Percentiles rank a stretch among this genome's conserved stretches.
Evolutionary conservation across 306 rosid genomes (phyloP).

Genomic region (Vigna angularis): DNA sequence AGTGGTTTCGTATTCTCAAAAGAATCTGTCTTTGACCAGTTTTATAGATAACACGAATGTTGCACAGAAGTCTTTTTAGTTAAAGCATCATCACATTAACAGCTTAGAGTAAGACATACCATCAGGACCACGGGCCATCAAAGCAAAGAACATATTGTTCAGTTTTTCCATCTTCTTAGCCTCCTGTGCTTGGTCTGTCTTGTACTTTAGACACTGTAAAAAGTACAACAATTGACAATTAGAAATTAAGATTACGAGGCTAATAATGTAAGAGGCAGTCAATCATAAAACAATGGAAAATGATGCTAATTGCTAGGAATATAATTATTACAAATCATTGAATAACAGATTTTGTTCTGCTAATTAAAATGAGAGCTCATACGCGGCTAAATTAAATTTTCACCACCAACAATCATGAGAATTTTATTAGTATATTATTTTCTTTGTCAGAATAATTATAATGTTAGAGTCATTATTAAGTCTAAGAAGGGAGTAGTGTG

Average conservation of each 20-base stretch:
- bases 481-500: no score
- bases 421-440: not conserved
- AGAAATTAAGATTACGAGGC: constrained; percentile 7
- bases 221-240: constrained; percentile 29
- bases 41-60: not conserved
- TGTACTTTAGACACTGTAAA: constrained; percentile 80
- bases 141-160: constrained; percentile 81
- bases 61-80: not conserved
- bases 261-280: constrained; percentile 4
- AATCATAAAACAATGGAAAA: not conserved
- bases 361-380: constrained; percentile 8
- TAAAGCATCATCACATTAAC: constrained; percentile 15
- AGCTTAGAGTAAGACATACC: constrained; percentile 52
- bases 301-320: not conserved
- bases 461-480: no score
- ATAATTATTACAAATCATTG: not conserved
- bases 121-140: constrained; percentile 95
- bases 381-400: not conserved
- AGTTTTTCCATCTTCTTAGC: constrained; percentile 94
- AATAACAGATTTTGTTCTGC: not conserved
- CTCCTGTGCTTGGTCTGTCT: constrained; percentile 90
- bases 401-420: constrained; percentile 9
- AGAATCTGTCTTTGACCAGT: not conserved
- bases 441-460: no score
- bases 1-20: not conserved